phyloP scores from a whole-genome alignment of 805 yeast species.

The Kodamaea nitidulidarum region DNA sequence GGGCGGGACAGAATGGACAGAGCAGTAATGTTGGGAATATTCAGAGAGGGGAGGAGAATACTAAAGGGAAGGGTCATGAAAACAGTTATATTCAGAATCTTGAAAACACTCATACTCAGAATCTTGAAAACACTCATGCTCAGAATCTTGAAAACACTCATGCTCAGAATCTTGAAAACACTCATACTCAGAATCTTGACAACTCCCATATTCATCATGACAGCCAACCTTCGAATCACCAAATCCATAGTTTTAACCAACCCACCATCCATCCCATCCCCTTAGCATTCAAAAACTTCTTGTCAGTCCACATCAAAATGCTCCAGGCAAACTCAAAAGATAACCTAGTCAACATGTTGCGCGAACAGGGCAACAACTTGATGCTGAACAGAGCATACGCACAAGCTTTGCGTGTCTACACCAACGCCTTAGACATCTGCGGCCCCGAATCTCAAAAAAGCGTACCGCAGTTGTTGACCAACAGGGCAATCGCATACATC shows the following conservation, averaged over 20 bases:
- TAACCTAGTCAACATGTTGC: conserved; percentile 15
- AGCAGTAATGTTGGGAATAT: too few relatives aligned
- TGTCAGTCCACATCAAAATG: conserved; percentile 5
- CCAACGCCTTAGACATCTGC: conserved; percentile 30
- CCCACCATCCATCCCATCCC: not conserved
- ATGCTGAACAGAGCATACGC: conserved; percentile 35
- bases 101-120: too few relatives aligned
- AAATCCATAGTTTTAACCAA: not conserved
- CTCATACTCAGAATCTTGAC: too few relatives aligned
- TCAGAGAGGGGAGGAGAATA: too few relatives aligned
- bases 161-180: too few relatives aligned
- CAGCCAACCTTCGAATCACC: too few relatives aligned
- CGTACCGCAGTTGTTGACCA: conserved; percentile 32
- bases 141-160: too few relatives aligned
- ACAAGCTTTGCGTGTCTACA: conserved; percentile 37
- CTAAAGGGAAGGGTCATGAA: too few relatives aligned
- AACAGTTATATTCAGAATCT: too few relatives aligned
- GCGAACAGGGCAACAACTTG: conserved; percentile 40
- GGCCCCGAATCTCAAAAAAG: conserved; percentile 9
- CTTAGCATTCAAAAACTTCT: not conserved
- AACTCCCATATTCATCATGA: too few relatives aligned
- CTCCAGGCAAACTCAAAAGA: not conserved
- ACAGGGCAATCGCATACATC: conserved; percentile 39
- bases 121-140: too few relatives aligned
- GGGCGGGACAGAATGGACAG: too few relatives aligned